Conservation (phyloP, 2,329 filamentous ascomycete genomes). For the Xylaria sp. region DNA sequence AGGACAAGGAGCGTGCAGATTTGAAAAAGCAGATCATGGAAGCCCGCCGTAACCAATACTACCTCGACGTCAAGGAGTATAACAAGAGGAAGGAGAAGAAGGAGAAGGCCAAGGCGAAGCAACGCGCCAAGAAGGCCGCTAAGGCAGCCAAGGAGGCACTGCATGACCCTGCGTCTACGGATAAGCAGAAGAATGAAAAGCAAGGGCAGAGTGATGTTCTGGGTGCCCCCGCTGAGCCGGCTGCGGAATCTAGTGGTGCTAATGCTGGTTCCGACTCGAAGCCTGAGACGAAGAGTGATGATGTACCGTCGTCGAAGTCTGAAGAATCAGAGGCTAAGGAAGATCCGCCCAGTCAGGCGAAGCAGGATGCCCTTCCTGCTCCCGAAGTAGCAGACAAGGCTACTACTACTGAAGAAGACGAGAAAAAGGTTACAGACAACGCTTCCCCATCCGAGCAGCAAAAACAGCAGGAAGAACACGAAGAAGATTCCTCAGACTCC, state of each 20-base stretch:
- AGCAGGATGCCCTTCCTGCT: not conserved
- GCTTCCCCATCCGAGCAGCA: not conserved
- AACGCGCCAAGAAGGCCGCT: conserved; percentile 47
- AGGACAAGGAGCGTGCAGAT: conserved; percentile 53
- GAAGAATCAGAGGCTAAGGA: conserved; percentile 6
- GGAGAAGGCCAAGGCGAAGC: conserved; percentile 52
- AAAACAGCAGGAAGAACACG: conserved; percentile 37
- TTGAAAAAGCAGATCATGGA: conserved; percentile 53
- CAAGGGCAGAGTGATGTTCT: conserved; percentile 52
- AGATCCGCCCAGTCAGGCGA: not conserved
- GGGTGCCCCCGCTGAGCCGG: conserved; percentile 22
- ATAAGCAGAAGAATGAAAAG: conserved; percentile 45
- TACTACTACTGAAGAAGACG: conserved; percentile 13
- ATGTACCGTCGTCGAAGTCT: conserved; percentile 14
- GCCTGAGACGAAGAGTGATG: conserved; percentile 19
- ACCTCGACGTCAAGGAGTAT: conserved; percentile 54
- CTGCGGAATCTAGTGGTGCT: conserved; percentile 32
- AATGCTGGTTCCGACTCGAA: not conserved
- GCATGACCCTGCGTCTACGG: not conserved
- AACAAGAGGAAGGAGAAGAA: conserved; percentile 53
- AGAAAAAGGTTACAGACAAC: not conserved
- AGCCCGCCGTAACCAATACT: conserved; percentile 44
- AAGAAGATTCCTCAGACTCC: conserved; percentile 39
- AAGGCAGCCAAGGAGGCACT: conserved; percentile 44
- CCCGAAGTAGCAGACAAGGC: not conserved